Evolutionary conservation across 2,329 filamentous ascomycete genomes (phyloP), one percentile per base, ranked within the genome.

Genomic region (Myrmaecium sp.): DNA sequence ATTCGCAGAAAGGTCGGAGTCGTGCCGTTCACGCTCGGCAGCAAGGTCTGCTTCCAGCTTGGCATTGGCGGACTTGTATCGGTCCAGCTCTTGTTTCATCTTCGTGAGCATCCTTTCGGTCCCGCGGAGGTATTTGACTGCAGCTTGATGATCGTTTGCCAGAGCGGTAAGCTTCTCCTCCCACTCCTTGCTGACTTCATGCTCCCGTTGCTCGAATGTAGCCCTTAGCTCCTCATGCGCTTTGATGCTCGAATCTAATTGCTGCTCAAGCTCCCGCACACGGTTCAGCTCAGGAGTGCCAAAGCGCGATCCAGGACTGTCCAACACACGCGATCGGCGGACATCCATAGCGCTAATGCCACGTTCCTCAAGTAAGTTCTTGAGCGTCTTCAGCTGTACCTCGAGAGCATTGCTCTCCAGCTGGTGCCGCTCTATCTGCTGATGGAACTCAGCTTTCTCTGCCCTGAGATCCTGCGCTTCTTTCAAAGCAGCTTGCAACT

Each of bases 101-200:
- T 91, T 86, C 54, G 89, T 84, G 25, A 98, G 69, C 83, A 98
- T 94, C 66, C 94, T 95, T 55, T 98, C 89, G 2, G 89, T 95
- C 31, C 89, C 89, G 54, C 93, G 91, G 39, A 98, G 81, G 45
- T 98, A 98, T 52, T 94, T 89, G 26, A 95, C 84, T 10, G 89
- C 86, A 21, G 89, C 93, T 52, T 94, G 83, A 49, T 98, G 94
- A 50, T 98, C 89, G 47, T 84, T 92, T 54, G 95, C 84, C 17
- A 98, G 70, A 46, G 93, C 84, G 32, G 81, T 70, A 27, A 98
- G 65, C 52, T 94, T 94, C 49, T 94, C 84, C 34, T 84, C 78
- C 56, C 92, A 95, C 24, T 79, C 69, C 29, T 72, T 66, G 47
- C 92, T 86, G n/a, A 82, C 76, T 43, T 92, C 81, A 39, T 89